Percentiles rank a stretch among this genome's conserved stretches.
Conservation (phyloP, 495 filamentous ascomycete species). For the Penicillium dipodomyicola region DNA sequence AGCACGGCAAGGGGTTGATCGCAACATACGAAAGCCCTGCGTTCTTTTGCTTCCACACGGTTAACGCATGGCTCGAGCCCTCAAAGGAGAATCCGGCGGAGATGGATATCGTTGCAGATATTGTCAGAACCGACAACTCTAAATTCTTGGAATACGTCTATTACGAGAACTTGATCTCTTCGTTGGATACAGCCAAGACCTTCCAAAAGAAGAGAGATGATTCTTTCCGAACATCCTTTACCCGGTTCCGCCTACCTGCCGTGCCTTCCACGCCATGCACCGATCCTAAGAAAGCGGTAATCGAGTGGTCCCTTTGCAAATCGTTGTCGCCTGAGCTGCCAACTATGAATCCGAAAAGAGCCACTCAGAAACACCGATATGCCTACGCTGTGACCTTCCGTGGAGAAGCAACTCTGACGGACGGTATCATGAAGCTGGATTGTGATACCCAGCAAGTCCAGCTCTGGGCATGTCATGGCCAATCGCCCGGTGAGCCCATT, state of each 20-base stretch:
- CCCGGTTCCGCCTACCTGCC: slow-evolving; percentile 49
- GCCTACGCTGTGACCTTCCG: slow-evolving; percentile 58
- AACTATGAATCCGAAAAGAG: slow-evolving; percentile 60
- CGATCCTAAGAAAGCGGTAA: slow-evolving; percentile 19
- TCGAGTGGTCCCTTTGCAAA: slow-evolving; percentile 36
- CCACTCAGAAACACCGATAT: slow-evolving; percentile 58
- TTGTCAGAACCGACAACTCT: slow-evolving; percentile 52
- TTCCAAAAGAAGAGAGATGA: slow-evolving; percentile 28
- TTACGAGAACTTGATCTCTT: slow-evolving; percentile 56
- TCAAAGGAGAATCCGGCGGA: slow-evolving; percentile 34
- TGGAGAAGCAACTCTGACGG: slow-evolving; percentile 59
- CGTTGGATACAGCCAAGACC: slow-evolving; percentile 28
- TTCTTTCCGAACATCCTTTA: slow-evolving; percentile 34
- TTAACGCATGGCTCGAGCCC: slow-evolving; percentile 69
- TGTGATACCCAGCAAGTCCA: slow-evolving; percentile 45
- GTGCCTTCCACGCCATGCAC: slow-evolving; percentile 24
- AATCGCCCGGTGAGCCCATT: slow-evolving; percentile 72
- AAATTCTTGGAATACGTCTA: slow-evolving; percentile 54
- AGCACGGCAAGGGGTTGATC: slow-evolving; percentile 51
- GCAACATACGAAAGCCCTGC: slow-evolving; percentile 56
- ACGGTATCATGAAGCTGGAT: slow-evolving; percentile 70
- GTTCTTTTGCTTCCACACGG: slow-evolving; percentile 73
- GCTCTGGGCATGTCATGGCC: slow-evolving; percentile 58
- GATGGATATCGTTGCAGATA: slow-evolving; percentile 56
- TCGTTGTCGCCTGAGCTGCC: slow-evolving; percentile 58